Conservation (phyloP, 2,329 filamentous ascomycete genomes). For the Colletotrichum incanum region DNA sequence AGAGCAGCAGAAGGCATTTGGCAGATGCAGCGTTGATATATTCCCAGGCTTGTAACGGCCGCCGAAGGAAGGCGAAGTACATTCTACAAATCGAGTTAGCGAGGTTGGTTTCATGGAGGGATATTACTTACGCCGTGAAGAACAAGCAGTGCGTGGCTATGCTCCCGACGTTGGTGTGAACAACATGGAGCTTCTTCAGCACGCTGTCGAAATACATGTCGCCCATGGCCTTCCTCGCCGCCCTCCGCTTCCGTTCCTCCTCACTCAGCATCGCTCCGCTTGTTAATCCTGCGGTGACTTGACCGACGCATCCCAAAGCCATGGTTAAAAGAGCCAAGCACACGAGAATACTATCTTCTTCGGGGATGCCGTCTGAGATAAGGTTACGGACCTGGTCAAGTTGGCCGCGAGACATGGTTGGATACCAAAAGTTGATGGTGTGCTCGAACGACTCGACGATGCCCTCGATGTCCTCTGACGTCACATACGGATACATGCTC, state of each 20-base stretch:
- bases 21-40: slow-evolving; percentile 65
- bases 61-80: slow-evolving; percentile 65
- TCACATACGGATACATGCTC: slow-evolving; percentile 60
- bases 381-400: slow-evolving; percentile 52
- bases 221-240: slow-evolving; percentile 54
- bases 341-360: slow-evolving; percentile 55
- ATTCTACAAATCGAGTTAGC: slow-evolving; percentile 50
- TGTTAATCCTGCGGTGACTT: slow-evolving; percentile 54
- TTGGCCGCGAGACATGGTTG: slow-evolving; percentile 61
- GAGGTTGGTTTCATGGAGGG: not conserved
- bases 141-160: slow-evolving; percentile 66
- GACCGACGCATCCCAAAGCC: slow-evolving; percentile 64
- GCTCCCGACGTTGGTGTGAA: slow-evolving; percentile 62
- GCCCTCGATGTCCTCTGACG: slow-evolving; percentile 57
- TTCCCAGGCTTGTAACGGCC: slow-evolving; percentile 68
- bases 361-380: slow-evolving; percentile 53
- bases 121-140: slow-evolving; percentile 60
- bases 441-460: slow-evolving; percentile 62
- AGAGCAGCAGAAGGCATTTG: slow-evolving; percentile 65
- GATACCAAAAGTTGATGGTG: slow-evolving; percentile 69
- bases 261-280: slow-evolving; percentile 38
- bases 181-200: slow-evolving; percentile 61
- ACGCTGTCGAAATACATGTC: slow-evolving; percentile 64
- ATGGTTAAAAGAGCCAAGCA: slow-evolving; percentile 64
- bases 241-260: slow-evolving; percentile 50